Conservation (phyloP, 257 asterid genomes). For the Ballota nigra region DNA sequence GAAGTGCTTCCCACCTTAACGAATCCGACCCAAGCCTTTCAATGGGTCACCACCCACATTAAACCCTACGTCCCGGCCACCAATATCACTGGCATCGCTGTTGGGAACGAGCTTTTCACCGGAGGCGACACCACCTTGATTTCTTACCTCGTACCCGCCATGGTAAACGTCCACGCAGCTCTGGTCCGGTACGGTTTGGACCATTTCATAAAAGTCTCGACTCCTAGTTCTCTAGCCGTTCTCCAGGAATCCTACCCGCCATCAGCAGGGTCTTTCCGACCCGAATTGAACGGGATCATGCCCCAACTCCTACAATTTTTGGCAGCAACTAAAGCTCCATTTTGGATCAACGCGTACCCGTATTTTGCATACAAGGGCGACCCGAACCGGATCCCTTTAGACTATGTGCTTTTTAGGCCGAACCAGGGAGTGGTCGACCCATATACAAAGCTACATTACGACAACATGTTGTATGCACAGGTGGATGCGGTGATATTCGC, state of each 20-base stretch:
- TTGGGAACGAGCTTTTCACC: conserved; percentile 68
- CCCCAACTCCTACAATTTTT: conserved; percentile 55
- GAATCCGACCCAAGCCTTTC: conserved; percentile 54
- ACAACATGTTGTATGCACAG: conserved; percentile 81
- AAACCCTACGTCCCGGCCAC: conserved; percentile 64
- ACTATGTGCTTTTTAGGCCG: conserved; percentile 56
- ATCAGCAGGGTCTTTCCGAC: conserved; percentile 53
- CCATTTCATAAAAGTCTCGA: conserved; percentile 48
- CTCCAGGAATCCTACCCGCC: conserved; percentile 71
- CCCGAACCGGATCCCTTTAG: conserved; percentile 47
- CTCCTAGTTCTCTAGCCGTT: conserved; percentile 63
- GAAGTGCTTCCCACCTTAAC: conserved; percentile 41
- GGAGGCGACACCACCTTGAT: conserved; percentile 44
- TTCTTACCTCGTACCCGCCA: conserved; percentile 53
- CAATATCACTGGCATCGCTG: conserved; percentile 58
- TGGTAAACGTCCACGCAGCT: conserved; percentile 60
- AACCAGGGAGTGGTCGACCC: conserved; percentile 59
- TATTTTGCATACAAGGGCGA: conserved; percentile 65
- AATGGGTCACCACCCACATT: conserved; percentile 60
- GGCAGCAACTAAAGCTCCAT: conserved; percentile 49
- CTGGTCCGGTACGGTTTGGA: conserved; percentile 51
- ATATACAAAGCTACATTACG: conserved; percentile 52
- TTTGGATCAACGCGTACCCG: conserved; percentile 79
- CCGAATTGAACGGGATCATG: conserved; percentile 43
- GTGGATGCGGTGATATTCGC: conserved; percentile 71